Percentiles rank a stretch among this genome's conserved stretches.
Evolutionary conservation across 2,329 filamentous ascomycete genomes (phyloP).

Genomic region (Fusarium chaquense): DNA sequence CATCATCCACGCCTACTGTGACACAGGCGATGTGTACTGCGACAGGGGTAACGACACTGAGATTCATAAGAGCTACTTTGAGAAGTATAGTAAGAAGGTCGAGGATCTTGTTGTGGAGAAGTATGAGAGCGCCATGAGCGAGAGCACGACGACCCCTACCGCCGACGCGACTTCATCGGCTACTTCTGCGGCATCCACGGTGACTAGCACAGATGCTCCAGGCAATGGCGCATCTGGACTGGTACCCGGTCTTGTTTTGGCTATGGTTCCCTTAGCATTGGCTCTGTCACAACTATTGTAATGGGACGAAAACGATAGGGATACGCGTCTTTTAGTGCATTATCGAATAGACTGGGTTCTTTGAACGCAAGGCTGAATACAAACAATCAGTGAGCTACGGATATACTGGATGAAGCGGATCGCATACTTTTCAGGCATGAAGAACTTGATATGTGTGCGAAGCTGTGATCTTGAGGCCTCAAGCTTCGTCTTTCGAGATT

Average conservation of each 20-base stretch:
- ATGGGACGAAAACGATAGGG: too few relatives aligned
- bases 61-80: conserved; percentile 54
- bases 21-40: conserved; percentile 58
- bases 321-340: not conserved
- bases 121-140: conserved; percentile 44
- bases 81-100: conserved; percentile 52
- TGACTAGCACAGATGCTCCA: conserved; percentile 11
- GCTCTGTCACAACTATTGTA: conserved; percentile 6
- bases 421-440: too few relatives aligned
- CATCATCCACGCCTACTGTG: conserved; percentile 57
- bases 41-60: conserved; percentile 48
- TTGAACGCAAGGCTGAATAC: too few relatives aligned
- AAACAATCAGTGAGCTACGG: too few relatives aligned
- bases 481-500: not conserved
- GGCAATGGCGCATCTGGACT: conserved; percentile 28
- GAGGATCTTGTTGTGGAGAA: conserved; percentile 53
- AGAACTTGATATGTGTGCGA: not conserved
- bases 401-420: too few relatives aligned
- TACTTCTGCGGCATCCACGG: not conserved
- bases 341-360: not conserved
- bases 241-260: conserved; percentile 17
- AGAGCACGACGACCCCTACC: conserved; percentile 11
- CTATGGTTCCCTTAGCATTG: conserved; percentile 19
- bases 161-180: conserved; percentile 14
- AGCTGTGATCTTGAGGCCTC: not conserved